phyloP scores from a whole-genome alignment of 1,284 basidiomycete species.

The Hymenochaete sp. region DNA sequence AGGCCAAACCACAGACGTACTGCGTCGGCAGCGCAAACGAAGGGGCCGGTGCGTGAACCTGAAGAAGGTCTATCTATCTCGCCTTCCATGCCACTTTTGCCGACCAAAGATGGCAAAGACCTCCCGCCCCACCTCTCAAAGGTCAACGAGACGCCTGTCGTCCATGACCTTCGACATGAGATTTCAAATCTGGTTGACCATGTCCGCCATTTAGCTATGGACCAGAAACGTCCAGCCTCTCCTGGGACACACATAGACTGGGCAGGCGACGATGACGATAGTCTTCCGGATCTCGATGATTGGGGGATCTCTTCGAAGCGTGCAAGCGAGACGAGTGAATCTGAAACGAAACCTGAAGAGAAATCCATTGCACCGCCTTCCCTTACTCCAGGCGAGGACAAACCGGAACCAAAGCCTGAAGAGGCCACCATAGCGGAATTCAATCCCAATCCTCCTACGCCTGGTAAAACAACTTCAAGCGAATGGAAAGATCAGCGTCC shows the following conservation, averaged over 20 bases:
- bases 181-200: constrained; percentile 21
- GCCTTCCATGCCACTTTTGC: constrained; percentile 4
- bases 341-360: neutral
- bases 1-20: constrained; percentile 6
- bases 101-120: constrained; percentile 6
- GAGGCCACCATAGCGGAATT: neutral
- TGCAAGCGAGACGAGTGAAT: constrained; percentile 2
- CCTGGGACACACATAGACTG: constrained; percentile 57
- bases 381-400: neutral
- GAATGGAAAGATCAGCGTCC: neutral
- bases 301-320: constrained; percentile 54
- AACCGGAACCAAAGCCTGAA: constrained; percentile 1
- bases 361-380: neutral
- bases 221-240: constrained; percentile 15
- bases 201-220: constrained; percentile 20
- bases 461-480: neutral
- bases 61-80: neutral
- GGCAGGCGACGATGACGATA: constrained; percentile 77
- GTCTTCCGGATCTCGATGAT: constrained; percentile 70
- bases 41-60: neutral
- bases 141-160: neutral
- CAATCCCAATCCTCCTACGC: neutral
- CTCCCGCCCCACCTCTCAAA: neutral
- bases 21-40: constrained; percentile 1
- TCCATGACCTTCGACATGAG: constrained; percentile 18